These are phyloP conservation scores for Paulownia fortunei DNA, from an alignment of 257 asterid species.

Conservation along the genomic window DNA sequence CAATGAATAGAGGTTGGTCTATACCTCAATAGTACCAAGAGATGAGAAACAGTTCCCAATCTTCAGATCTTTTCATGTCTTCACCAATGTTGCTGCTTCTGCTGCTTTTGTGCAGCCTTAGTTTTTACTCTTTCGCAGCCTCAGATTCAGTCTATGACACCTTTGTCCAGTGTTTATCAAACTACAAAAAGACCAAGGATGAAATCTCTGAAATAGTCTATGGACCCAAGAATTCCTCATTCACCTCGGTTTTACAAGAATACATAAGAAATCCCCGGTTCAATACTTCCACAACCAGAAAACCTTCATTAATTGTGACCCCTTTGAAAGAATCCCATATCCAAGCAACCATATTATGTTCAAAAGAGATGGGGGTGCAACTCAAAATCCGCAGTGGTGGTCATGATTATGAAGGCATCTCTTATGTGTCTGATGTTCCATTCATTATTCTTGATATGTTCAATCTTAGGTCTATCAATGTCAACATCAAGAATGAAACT, in stretches of 20 bases:
- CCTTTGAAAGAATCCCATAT: slow-evolving; percentile 34
- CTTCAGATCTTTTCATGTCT: not conserved
- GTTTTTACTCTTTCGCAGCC: not conserved
- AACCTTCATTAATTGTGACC: slow-evolving; percentile 34
- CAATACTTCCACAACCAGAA: not conserved
- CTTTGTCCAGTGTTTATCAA: not conserved
- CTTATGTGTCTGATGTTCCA: slow-evolving; percentile 32
- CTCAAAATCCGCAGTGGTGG: slow-evolving; percentile 62
- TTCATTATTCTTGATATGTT: slow-evolving; percentile 50
- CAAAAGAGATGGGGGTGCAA: slow-evolving; percentile 33
- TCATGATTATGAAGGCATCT: slow-evolving; percentile 58
- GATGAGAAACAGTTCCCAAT: not conserved
- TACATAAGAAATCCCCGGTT: slow-evolving; percentile 1
- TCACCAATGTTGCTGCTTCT: not conserved
- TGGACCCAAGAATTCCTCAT: not conserved
- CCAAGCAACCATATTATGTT: slow-evolving; percentile 35
- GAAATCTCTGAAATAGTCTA: not conserved
- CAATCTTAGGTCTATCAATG: slow-evolving; percentile 33
- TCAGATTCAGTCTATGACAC: not conserved
- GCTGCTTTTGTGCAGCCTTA: not conserved
- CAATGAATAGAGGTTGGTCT: not conserved
- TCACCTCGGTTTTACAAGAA: not conserved
- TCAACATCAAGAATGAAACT: slow-evolving; percentile 19
- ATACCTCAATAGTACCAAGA: not conserved
- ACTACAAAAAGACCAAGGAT: not conserved